Conservation (phyloP, 2,329 filamentous ascomycete species). For the Pyrenophora seminiperda region DNA sequence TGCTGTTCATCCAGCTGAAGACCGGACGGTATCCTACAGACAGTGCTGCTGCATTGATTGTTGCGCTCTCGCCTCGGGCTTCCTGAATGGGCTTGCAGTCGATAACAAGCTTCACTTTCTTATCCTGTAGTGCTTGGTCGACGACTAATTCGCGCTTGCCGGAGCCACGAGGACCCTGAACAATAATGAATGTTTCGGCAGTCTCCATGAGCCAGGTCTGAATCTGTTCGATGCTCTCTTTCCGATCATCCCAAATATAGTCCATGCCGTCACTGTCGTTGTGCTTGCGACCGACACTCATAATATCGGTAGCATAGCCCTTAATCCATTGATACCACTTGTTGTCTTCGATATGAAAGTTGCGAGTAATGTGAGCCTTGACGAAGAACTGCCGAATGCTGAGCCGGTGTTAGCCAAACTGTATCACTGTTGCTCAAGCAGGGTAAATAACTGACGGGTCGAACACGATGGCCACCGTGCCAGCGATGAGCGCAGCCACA, state of each 20-base stretch:
- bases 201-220: slow-evolving; percentile 86
- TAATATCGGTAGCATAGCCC: slow-evolving; percentile 69
- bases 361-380: slow-evolving; percentile 80
- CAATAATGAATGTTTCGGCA: slow-evolving; percentile 87
- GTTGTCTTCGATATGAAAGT: slow-evolving; percentile 75
- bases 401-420: neutral
- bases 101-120: slow-evolving; percentile 78
- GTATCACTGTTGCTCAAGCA: slow-evolving; percentile 2
- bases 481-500: slow-evolving; percentile 78
- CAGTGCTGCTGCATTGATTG: slow-evolving; percentile 78
- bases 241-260: slow-evolving; percentile 86
- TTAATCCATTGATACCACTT: slow-evolving; percentile 80
- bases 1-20: slow-evolving; percentile 95
- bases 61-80: slow-evolving; percentile 83
- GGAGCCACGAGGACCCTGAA: slow-evolving; percentile 89
- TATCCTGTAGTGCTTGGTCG: slow-evolving; percentile 77
- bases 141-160: slow-evolving; percentile 88
- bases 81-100: slow-evolving; percentile 95
- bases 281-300: slow-evolving; percentile 63
- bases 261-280: slow-evolving; percentile 72
- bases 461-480: slow-evolving; percentile 80
- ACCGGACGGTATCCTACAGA: slow-evolving; percentile 91
- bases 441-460: slow-evolving; percentile 63
- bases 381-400: slow-evolving; percentile 88
- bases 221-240: slow-evolving; percentile 79